Conservation (phyloP, 768 basidiomycete genomes). For the Auricularia heimuer region DNA sequence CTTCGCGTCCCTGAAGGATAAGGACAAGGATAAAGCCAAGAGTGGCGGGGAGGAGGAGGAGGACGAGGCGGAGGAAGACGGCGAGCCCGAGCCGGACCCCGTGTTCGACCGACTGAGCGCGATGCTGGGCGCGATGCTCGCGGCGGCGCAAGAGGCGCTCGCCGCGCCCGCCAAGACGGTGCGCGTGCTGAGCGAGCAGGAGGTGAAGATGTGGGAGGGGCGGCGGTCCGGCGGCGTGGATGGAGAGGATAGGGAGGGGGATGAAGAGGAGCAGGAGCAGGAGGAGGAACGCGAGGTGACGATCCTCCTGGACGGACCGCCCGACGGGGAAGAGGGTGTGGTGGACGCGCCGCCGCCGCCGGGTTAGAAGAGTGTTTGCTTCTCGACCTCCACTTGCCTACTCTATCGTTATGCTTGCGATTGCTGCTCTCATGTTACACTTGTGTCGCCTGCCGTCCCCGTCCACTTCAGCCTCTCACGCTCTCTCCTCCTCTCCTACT, state of each 20-base stretch:
- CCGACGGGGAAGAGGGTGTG: too few species aligned
- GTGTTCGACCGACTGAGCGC: slow-evolving; percentile 14
- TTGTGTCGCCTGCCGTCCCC: too few species aligned
- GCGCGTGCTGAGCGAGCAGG: slow-evolving; percentile 66
- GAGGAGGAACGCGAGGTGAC: slow-evolving; percentile 15
- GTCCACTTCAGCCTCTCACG: too few species aligned
- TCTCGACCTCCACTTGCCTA: too few species aligned
- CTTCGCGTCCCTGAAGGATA: slow-evolving; percentile 19
- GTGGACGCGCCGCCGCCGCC: too few species aligned
- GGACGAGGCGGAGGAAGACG: slow-evolving; percentile 10
- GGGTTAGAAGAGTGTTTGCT: too few species aligned
- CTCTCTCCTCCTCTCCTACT: too few species aligned
- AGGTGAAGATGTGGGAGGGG: slow-evolving; percentile 51
- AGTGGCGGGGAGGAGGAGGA: slow-evolving; percentile 8
- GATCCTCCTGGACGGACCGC: too few species aligned
- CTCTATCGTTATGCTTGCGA: too few species aligned
- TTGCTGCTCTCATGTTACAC: too few species aligned
- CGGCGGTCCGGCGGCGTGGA: slow-evolving; percentile 18
- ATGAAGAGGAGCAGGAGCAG: slow-evolving; percentile 16
- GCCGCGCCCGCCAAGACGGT: slow-evolving; percentile 21
- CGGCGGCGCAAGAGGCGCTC: slow-evolving; percentile 37
- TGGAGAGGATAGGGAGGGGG: slow-evolving; percentile 15
- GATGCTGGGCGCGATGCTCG: slow-evolving; percentile 19
- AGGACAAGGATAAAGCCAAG: background rate
- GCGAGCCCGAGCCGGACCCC: slow-evolving; percentile 11